phyloP scores from a whole-genome alignment of 106 monocot genomes.

The Agapanthus africanus region DNA sequence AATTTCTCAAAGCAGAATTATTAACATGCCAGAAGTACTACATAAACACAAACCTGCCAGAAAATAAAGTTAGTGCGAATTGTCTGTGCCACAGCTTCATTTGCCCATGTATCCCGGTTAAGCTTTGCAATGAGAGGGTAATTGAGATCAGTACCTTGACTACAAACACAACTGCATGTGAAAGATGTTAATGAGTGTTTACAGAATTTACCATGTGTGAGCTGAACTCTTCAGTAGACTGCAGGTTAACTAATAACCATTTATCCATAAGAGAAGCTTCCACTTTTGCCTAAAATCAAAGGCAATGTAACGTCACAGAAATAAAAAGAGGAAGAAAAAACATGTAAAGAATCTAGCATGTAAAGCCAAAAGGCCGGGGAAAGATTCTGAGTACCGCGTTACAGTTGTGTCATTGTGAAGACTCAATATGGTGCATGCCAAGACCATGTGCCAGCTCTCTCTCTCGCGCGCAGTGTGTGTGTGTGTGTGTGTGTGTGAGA shows the following conservation, averaged over 20 bases:
- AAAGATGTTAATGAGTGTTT: neutral
- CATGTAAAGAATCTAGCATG: neutral
- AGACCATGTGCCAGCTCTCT: too few species aligned
- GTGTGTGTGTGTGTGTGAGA: too few species aligned
- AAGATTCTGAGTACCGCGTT: too few species aligned
- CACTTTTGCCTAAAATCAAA: slow-evolving; percentile 57
- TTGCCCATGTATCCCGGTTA: slow-evolving; percentile 93
- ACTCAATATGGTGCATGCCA: too few species aligned
- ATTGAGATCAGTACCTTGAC: neutral
- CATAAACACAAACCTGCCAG: slow-evolving; percentile 83
- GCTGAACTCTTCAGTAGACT: slow-evolving; percentile 82
- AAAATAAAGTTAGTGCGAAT: slow-evolving; percentile 90
- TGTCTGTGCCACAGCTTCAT: slow-evolving; percentile 83
- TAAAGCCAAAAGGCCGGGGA: too few species aligned
- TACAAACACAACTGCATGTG: neutral
- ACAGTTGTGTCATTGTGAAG: too few species aligned
- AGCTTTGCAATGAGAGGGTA: slow-evolving; percentile 39
- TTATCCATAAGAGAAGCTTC: slow-evolving; percentile 75
- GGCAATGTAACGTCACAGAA: neutral
- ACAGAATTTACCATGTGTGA: slow-evolving; percentile 86
- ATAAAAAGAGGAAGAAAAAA: neutral
- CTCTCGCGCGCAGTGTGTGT: too few species aligned
- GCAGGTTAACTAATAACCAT: slow-evolving; percentile 87
- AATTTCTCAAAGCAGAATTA: neutral
- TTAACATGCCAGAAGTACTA: too few species aligned